A percentile compares a stretch with the other conserved stretches of the same genome.
These are phyloP conservation scores for Paecilomyces variotii DNA, from an alignment of 2,329 filamentous ascomycete genomes.

Conservation along the genomic window DNA sequence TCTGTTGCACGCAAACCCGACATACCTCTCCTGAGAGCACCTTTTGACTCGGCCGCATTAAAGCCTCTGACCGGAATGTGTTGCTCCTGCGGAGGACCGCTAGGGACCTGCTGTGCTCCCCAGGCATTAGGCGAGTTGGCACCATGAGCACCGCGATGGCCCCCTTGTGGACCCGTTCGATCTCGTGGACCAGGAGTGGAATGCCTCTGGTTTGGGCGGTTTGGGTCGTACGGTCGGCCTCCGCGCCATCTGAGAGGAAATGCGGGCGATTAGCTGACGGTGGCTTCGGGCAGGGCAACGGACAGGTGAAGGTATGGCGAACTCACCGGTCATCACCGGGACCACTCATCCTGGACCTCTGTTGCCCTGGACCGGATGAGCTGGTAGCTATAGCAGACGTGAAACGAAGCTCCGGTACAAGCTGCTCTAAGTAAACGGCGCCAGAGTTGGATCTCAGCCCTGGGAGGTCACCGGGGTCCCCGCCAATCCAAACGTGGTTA, in stretches of 20 bases:
- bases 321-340: conserved; percentile 29
- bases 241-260: conserved; percentile 29
- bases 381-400: conserved; percentile 4
- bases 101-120: conserved; percentile 15
- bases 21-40: conserved; percentile 33
- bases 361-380: neutral
- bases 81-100: conserved; percentile 24
- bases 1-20: neutral
- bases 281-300: neutral
- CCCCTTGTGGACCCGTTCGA: conserved; percentile 25
- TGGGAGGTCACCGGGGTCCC: neutral
- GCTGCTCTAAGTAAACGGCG: neutral
- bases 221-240: conserved; percentile 26
- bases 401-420: neutral
- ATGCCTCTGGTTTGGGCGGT: conserved; percentile 31
- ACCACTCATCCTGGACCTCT: conserved; percentile 25
- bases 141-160: conserved; percentile 22
- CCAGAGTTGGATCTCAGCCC: neutral
- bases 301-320: conserved; percentile 2
- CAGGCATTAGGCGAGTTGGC: conserved; percentile 17
- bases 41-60: conserved; percentile 36
- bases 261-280: neutral
- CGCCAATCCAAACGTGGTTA: neutral
- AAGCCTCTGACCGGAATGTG: conserved; percentile 37
- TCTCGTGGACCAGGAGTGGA: conserved; percentile 17